Evolutionary conservation across 495 filamentous ascomycete species (phyloP), one percentile per base, ranked within the genome.

Genomic region (Aspergillus affinis): DNA sequence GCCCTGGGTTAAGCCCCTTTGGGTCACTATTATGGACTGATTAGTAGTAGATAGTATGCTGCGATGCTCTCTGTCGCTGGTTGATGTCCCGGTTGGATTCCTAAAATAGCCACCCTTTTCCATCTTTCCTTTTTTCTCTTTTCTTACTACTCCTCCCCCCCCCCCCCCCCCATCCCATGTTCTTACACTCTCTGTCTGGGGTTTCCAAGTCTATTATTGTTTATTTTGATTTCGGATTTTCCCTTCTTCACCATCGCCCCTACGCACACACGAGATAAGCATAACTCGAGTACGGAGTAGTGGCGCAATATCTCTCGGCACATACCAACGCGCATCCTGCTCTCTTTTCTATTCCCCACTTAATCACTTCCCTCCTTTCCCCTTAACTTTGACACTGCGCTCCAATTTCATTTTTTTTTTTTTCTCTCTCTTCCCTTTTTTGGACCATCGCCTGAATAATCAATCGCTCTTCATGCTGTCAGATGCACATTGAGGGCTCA

Each of bases 1-100:
- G 54, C 62, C 54, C 59, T 55, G 55, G 32, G 45, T 55, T 63
- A 58, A 58, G 51, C 60, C 49, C 27, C 45, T 58, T 62, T 55
- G 30, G 59, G 59, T 41, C 36, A 15, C 9, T 41, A 41, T 41
- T 41, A 41, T 41, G 36, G 36, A 41, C 36, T 41, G 36, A 41
- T 41, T 41, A 41, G 36, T 41, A 41, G 36, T 41, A 41, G 36
- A 41, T 41, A 17, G 12, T 41, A 41, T 41, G 36, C 36, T 13
- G 36, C 13, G 36, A 41, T 41, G 36, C 36, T 13, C 13, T 41
- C 36, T 41, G 36, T 17, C 36, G 36, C 36, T 41, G 36, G 36
- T 48, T 15, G 48, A 19, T 26, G 48, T 21, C 26, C 26, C n/a
- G n/a, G 36, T 41, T 13, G 36, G 36, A 15, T 41, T 41, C 36